phyloP scores from a whole-genome alignment of 805 yeast species.

The Yamadazyma laniorum region DNA sequence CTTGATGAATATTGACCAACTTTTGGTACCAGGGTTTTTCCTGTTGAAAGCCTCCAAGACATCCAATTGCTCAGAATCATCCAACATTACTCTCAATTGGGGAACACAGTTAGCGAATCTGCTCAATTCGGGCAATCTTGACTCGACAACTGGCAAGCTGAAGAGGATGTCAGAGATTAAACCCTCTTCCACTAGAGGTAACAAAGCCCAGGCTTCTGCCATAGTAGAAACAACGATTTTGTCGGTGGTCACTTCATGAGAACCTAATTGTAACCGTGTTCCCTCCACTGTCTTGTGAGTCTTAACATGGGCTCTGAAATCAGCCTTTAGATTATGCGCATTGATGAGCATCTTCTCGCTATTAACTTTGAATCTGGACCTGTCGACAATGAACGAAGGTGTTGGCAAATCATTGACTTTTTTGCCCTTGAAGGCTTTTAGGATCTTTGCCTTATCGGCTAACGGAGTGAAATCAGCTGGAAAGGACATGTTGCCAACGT shows the following conservation, averaged over 20 bases:
- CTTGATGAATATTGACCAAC: constrained; percentile 68
- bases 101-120: constrained; percentile 42
- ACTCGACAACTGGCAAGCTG: constrained; percentile 46
- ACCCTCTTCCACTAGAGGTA: constrained; percentile 40
- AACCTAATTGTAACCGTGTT: constrained; percentile 48
- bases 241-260: constrained; percentile 34
- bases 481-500: background rate
- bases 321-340: constrained; percentile 37
- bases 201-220: constrained; percentile 59
- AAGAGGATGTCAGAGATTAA: constrained; percentile 31
- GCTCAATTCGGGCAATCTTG: constrained; percentile 48
- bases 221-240: constrained; percentile 68
- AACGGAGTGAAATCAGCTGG: constrained; percentile 5
- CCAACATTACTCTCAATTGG: constrained; percentile 57
- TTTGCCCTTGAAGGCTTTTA: constrained; percentile 38
- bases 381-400: constrained; percentile 55
- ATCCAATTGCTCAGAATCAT: constrained; percentile 55
- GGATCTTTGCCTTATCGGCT: constrained; percentile 18
- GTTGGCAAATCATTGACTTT: constrained; percentile 51
- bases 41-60: constrained; percentile 39
- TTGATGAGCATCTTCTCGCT: constrained; percentile 49
- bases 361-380: constrained; percentile 39
- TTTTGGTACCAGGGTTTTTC: constrained; percentile 20
- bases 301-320: constrained; percentile 71
- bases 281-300: constrained; percentile 73